phyloP scores from a whole-genome alignment of 2,329 filamentous ascomycete species.

The Aphanocladium album region DNA sequence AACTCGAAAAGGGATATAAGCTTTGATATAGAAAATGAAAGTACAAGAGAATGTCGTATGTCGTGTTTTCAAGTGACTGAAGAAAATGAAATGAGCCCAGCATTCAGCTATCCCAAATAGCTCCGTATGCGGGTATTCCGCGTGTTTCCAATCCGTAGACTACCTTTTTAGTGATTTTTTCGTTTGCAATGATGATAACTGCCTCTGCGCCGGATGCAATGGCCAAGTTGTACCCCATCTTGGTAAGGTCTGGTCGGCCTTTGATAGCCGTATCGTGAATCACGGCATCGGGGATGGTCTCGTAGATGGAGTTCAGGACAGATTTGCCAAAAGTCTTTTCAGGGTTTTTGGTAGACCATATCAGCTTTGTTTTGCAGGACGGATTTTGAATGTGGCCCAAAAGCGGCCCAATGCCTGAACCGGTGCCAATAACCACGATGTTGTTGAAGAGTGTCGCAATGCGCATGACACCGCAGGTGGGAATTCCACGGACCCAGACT shows the following conservation, averaged over 20 bases:
- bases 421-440: slow-evolving; percentile 64
- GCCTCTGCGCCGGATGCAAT: slow-evolving; percentile 59
- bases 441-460: slow-evolving; percentile 61
- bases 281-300: slow-evolving; percentile 56
- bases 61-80: neutral
- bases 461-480: slow-evolving; percentile 62
- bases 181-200: slow-evolving; percentile 69
- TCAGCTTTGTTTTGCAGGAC: slow-evolving; percentile 50
- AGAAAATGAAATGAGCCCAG: neutral
- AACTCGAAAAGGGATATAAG: no score
- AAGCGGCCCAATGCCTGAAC: slow-evolving; percentile 67
- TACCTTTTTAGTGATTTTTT: slow-evolving; percentile 59
- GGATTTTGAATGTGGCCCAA: slow-evolving; percentile 53
- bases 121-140: slow-evolving; percentile 64
- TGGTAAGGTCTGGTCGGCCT: slow-evolving; percentile 54
- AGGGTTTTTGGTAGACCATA: slow-evolving; percentile 64
- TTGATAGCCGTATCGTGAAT: slow-evolving; percentile 60
- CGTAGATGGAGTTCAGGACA: slow-evolving; percentile 50
- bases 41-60: neutral
- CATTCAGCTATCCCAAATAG: slow-evolving; percentile 60
- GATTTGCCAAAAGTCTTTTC: slow-evolving; percentile 55
- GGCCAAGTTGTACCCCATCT: slow-evolving; percentile 47
- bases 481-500: slow-evolving; percentile 64
- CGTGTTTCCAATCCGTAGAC: slow-evolving; percentile 64
- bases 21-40: neutral